Evolutionary conservation across 345 rosid species (phyloP).

Genomic region (Dimocarpus longan): DNA sequence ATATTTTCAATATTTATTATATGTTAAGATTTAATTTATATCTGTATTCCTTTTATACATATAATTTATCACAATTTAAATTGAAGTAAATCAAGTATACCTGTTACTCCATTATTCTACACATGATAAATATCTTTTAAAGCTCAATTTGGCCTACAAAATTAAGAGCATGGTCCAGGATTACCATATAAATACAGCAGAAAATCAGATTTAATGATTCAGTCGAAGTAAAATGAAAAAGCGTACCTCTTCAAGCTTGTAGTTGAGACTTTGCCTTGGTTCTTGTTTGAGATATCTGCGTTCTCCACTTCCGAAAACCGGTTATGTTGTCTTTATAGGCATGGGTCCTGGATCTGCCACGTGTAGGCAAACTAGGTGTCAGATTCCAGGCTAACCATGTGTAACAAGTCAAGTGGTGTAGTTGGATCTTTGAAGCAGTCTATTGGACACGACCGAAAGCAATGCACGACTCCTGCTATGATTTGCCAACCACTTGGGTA

Average conservation of each 20-base stretch:
- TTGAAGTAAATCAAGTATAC: too few relatives aligned
- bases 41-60: too few relatives aligned
- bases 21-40: too few relatives aligned
- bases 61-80: too few relatives aligned
- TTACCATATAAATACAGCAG: not conserved
- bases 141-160: not conserved
- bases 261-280: not conserved
- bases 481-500: not conserved
- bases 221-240: not conserved
- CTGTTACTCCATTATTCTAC: too few relatives aligned
- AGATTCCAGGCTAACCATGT: not conserved
- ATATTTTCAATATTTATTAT: too few relatives aligned
- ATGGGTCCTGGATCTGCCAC: slow-evolving; percentile 5
- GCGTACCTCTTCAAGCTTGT: slow-evolving; percentile 1
- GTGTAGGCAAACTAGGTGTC: slow-evolving; percentile 6
- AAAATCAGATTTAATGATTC: not conserved
- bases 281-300: not conserved
- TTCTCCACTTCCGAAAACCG: not conserved
- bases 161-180: not conserved
- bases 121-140: too few relatives aligned
- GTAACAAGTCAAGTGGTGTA: not conserved
- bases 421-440: slow-evolving; percentile 8
- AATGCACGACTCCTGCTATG: not conserved
- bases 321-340: not conserved
- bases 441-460: not conserved